phyloP scores from a whole-genome alignment of 805 yeast genomes.

The Wickerhamomyces kurtzmanii region DNA sequence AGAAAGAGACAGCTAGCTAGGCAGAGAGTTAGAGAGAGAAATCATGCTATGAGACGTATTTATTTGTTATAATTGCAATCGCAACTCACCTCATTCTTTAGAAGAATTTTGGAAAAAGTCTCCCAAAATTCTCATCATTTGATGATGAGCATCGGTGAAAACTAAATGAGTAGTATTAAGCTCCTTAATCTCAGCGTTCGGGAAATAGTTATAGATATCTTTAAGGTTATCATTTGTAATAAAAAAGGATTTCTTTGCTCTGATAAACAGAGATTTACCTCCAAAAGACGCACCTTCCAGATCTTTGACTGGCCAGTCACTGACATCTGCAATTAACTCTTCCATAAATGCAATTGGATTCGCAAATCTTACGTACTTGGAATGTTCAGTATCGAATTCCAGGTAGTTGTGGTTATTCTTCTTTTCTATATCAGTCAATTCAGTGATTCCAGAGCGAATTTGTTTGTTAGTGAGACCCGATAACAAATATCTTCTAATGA shows the following conservation, averaged over 20 bases:
- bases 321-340: slow-evolving; percentile 16
- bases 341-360: slow-evolving; percentile 23
- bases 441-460: slow-evolving; percentile 14
- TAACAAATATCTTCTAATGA: slow-evolving; percentile 25
- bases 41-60: too few relatives aligned
- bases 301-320: slow-evolving; percentile 22
- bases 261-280: slow-evolving; percentile 15
- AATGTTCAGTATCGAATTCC: too few relatives aligned
- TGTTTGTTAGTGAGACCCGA: slow-evolving; percentile 25
- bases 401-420: slow-evolving; percentile 18
- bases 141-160: too few relatives aligned
- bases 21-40: too few relatives aligned
- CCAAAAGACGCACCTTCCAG: slow-evolving; percentile 7
- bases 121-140: too few relatives aligned
- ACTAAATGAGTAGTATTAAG: slow-evolving; percentile 18
- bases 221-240: slow-evolving; percentile 10
- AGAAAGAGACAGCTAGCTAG: too few relatives aligned
- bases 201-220: slow-evolving; percentile 16
- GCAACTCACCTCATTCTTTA: too few relatives aligned
- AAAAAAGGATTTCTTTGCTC: slow-evolving; percentile 16
- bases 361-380: too few relatives aligned
- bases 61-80: too few relatives aligned
- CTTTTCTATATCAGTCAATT: slow-evolving; percentile 16
- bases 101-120: too few relatives aligned
- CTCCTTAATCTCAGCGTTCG: slow-evolving; percentile 12